These are phyloP conservation scores for Volvox reticuliferus DNA, from an alignment of 139 green algal genomes.

Conservation along the genomic window DNA sequence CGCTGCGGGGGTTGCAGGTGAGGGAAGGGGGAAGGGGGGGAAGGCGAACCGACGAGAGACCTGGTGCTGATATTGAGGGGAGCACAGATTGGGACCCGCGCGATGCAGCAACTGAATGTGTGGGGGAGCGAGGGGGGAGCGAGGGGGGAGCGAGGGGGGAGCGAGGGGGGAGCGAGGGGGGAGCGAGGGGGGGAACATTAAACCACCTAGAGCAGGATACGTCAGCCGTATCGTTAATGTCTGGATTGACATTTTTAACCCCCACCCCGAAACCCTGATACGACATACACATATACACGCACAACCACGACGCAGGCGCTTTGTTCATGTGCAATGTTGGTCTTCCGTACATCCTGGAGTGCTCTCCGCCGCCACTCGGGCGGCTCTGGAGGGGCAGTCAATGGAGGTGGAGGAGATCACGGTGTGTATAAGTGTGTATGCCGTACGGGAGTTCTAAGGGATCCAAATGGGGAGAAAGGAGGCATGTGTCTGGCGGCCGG, in stretches of 20 bases:
- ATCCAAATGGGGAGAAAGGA: neutral
- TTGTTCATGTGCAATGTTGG: slow-evolving; percentile 79
- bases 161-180: too few species aligned
- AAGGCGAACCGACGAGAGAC: too few species aligned
- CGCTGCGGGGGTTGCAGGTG: slow-evolving; percentile 75
- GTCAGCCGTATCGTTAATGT: too few species aligned
- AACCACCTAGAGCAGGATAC: too few species aligned
- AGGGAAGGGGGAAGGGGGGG: neutral
- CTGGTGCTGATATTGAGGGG: too few species aligned
- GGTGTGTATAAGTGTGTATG: neutral
- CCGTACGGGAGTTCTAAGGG: neutral
- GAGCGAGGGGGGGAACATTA: too few species aligned
- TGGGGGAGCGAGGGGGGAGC: neutral
- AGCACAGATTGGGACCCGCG: too few species aligned
- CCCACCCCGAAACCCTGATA: too few species aligned
- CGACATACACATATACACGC: too few species aligned
- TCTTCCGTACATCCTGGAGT: slow-evolving; percentile 45
- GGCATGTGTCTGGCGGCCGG: neutral
- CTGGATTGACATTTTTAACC: too few species aligned
- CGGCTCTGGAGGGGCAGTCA: slow-evolving; percentile 36
- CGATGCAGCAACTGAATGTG: too few species aligned
- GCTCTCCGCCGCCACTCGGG: slow-evolving; percentile 35
- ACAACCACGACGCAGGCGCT: neutral
- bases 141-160: neutral
- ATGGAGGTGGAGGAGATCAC: slow-evolving; percentile 15